Evolutionary conservation across 192 early-diverging fungal genomes (phyloP).

Genomic region (Phlyctochytrium bullatum): DNA sequence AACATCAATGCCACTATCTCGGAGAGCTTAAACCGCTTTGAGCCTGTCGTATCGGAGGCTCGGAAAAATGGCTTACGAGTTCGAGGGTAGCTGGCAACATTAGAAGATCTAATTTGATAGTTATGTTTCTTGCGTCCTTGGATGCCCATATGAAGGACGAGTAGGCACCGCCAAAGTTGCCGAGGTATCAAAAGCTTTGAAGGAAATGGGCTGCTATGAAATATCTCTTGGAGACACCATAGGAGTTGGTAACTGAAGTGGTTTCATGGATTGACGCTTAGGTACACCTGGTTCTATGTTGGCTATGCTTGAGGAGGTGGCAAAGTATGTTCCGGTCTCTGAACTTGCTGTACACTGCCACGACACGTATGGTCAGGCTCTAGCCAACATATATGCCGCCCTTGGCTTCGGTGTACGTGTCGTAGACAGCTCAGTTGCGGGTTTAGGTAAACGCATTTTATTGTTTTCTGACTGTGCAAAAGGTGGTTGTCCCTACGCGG

Average conservation of each 20-base stretch:
- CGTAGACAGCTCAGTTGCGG: slow-evolving; percentile 90
- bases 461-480: slow-evolving; percentile 2
- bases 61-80: slow-evolving; percentile 63
- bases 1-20: slow-evolving; percentile 92
- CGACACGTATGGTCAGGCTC: slow-evolving; percentile 95
- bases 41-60: slow-evolving; percentile 63
- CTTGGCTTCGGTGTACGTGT: slow-evolving; percentile 83
- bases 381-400: slow-evolving; percentile 86
- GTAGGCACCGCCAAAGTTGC: slow-evolving; percentile 71
- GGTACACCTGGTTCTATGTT: slow-evolving; percentile 53
- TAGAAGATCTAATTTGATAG: slow-evolving; percentile 35
- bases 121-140: slow-evolving; percentile 87
- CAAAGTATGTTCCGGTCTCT: slow-evolving; percentile 67
- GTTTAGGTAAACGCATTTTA: slow-evolving; percentile 56
- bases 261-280: slow-evolving; percentile 9
- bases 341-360: slow-evolving; percentile 91
- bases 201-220: slow-evolving; percentile 94
- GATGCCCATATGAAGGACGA: slow-evolving; percentile 90
- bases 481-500: slow-evolving; percentile 95
- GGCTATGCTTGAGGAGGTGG: slow-evolving; percentile 68
- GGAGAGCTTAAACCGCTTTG: slow-evolving; percentile 75
- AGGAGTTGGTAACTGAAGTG: slow-evolving; percentile 65
- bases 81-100: slow-evolving; percentile 53
- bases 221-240: slow-evolving; percentile 96
- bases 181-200: slow-evolving; percentile 64